These are phyloP conservation scores for Cryphonectria radicalis DNA, from an alignment of 2,329 filamentous ascomycete genomes.

Conservation along the genomic window DNA sequence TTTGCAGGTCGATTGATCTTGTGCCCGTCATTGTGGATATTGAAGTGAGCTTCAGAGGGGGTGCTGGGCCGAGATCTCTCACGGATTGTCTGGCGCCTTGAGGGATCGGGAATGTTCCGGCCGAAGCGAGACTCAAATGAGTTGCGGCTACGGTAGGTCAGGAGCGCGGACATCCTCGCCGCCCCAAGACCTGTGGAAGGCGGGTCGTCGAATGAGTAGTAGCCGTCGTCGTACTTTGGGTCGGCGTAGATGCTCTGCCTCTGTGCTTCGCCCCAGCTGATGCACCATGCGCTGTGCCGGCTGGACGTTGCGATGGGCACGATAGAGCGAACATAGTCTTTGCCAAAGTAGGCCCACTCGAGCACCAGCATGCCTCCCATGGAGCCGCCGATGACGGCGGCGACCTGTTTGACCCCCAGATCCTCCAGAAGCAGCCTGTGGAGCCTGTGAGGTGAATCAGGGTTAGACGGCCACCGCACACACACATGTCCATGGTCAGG, in stretches of 20 bases:
- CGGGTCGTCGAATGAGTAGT: conserved; percentile 86
- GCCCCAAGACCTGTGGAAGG: conserved; percentile 86
- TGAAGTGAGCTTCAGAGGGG: conserved; percentile 73
- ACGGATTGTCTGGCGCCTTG: conserved; percentile 81
- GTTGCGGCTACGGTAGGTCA: conserved; percentile 95
- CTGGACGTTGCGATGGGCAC: conserved; percentile 86
- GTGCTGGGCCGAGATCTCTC: conserved; percentile 64
- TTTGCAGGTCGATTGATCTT: conserved; percentile 58
- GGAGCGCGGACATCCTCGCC: conserved; percentile 92
- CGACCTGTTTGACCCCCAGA: conserved; percentile 76
- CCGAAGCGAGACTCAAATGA: conserved; percentile 97
- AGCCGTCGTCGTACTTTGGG: conserved; percentile 97
- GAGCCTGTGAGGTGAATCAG: conserved; percentile 52
- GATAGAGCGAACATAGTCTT: conserved; percentile 78
- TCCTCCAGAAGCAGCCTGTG: conserved; percentile 83
- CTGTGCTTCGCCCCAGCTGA: conserved; percentile 89
- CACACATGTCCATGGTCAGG: neutral
- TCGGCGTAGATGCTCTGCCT: conserved; percentile 95
- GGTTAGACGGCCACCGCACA: neutral
- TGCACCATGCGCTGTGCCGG: conserved; percentile 85
- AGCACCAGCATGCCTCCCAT: conserved; percentile 91
- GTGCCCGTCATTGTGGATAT: conserved; percentile 84
- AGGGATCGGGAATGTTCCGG: conserved; percentile 86
- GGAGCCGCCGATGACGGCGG: conserved; percentile 80
- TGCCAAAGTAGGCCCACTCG: conserved; percentile 90